A percentile compares a stretch with the other conserved stretches of the same genome.
Evolutionary conservation across 148 eudicot species (phyloP).

Genomic region (Vaccinium myrtillus): DNA sequence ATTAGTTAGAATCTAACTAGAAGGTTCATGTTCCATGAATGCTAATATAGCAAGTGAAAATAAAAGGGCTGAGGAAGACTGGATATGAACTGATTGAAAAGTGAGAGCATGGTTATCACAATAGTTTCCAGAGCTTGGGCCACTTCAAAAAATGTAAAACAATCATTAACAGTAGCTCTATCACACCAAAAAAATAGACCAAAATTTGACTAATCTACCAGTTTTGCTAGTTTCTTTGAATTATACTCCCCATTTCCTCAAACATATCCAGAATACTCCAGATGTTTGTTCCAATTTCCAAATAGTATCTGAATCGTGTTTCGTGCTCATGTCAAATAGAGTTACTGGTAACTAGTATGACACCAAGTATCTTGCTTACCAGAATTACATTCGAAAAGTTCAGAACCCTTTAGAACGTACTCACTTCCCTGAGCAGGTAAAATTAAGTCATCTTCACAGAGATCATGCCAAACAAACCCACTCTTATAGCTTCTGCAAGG

Average conservation of each 20-base stretch:
- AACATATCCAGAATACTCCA: neutral
- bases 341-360: neutral
- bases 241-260: neutral
- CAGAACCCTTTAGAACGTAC: constrained; percentile 93
- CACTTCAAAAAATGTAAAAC: neutral
- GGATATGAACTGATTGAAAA: too few relatives aligned
- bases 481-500: constrained; percentile 83
- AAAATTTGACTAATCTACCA: neutral
- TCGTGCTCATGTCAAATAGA: neutral
- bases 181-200: neutral
- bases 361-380: constrained; percentile 27
- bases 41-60: too few relatives aligned
- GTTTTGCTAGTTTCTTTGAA: neutral
- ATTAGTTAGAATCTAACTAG: too few relatives aligned
- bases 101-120: neutral
- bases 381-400: constrained; percentile 58
- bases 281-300: neutral
- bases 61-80: too few relatives aligned
- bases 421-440: constrained; percentile 84
- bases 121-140: neutral
- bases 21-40: too few relatives aligned
- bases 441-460: constrained; percentile 79
- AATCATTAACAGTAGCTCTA: neutral
- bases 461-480: constrained; percentile 98
- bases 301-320: neutral